These are phyloP conservation scores for Daldinia loculata DNA, from an alignment of 495 filamentous ascomycete species.

Conservation along the genomic window DNA sequence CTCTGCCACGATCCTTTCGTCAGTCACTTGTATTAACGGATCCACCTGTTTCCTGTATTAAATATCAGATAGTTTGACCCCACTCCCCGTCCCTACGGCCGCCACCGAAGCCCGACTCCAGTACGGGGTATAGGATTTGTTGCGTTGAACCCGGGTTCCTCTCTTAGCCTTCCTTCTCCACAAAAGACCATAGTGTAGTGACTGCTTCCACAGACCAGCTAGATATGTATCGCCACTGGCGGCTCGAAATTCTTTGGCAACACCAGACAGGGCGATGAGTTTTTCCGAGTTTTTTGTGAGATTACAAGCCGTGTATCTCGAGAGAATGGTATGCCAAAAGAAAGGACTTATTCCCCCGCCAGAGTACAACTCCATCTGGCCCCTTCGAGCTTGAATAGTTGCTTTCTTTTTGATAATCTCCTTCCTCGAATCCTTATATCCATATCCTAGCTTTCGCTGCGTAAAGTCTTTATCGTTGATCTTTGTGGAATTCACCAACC, in stretches of 20 bases:
- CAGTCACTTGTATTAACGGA: neutral
- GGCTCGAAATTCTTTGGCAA: neutral
- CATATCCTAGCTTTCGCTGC: neutral
- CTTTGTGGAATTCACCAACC: neutral
- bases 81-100: neutral
- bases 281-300: neutral
- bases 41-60: neutral
- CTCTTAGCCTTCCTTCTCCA: neutral
- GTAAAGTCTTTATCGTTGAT: neutral
- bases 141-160: neutral
- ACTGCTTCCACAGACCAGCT: neutral
- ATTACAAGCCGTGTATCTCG: neutral
- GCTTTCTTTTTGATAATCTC: neutral
- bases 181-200: neutral
- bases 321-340: neutral
- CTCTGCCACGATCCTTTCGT: neutral
- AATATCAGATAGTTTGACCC: neutral
- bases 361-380: too few species aligned
- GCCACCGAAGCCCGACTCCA: neutral
- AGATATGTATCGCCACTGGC: neutral
- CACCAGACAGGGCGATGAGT: neutral
- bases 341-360: neutral
- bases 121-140: neutral
- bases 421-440: neutral
- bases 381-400: too few species aligned